These are phyloP conservation scores for Sporopachydermia lactativora DNA, from an alignment of 805 yeast species.

Conservation along the genomic window DNA sequence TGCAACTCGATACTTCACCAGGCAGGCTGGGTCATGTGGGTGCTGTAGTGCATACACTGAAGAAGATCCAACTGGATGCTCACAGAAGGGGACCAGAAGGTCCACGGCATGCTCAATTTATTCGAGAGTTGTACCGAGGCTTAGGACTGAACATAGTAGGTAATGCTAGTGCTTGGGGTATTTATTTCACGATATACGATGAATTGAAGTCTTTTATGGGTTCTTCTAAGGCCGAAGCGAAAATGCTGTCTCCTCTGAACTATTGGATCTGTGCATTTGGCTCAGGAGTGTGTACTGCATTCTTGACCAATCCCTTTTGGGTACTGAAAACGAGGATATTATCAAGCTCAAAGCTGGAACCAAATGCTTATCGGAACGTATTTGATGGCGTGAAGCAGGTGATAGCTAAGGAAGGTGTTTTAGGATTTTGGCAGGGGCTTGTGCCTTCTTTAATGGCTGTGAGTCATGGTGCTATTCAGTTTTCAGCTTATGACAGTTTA, in stretches of 20 bases:
- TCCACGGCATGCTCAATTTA: conserved; percentile 6
- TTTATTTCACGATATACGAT: conserved; percentile 70
- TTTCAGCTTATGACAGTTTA: conserved; percentile 70
- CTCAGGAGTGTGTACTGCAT: conserved; percentile 66
- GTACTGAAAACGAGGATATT: conserved; percentile 83
- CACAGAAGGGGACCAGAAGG: conserved; percentile 4
- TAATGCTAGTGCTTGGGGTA: conserved; percentile 77
- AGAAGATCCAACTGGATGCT: conserved; percentile 5
- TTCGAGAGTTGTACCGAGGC: conserved; percentile 50
- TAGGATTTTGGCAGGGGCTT: conserved; percentile 60
- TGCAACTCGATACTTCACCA: conserved; percentile 42
- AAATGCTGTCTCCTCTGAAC: conserved; percentile 25
- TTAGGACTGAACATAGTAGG: conserved; percentile 70
- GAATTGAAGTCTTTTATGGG: conserved; percentile 29
- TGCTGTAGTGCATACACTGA: conserved; percentile 7
- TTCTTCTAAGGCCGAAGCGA: conserved; percentile 15
- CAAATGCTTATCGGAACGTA: conserved; percentile 44
- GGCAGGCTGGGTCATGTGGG: conserved; percentile 3
- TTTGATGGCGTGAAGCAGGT: conserved; percentile 40
- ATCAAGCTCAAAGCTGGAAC: conserved; percentile 28
- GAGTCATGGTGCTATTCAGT: conserved; percentile 79
- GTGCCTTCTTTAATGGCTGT: conserved; percentile 69
- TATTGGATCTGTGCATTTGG: conserved; percentile 41
- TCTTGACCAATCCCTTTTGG: conserved; percentile 90
- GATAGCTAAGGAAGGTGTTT: conserved; percentile 37